Conservation (phyloP, 1,139 yeast genomes). For the Nadsonia commutata region DNA sequence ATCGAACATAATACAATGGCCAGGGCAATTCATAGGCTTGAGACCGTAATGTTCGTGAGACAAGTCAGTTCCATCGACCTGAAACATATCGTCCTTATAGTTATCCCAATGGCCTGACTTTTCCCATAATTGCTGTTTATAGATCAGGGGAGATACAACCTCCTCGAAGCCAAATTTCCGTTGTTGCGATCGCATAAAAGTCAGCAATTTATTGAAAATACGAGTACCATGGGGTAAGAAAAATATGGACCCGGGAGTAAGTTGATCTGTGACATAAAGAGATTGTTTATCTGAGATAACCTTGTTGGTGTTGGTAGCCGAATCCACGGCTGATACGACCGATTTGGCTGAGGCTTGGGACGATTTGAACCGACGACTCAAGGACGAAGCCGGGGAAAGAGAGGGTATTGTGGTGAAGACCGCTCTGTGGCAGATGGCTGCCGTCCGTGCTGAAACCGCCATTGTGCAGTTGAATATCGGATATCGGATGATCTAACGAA, state of each 20-base stretch:
- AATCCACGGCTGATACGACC: neutral
- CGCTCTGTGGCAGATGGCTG: neutral
- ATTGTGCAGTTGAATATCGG: too few relatives aligned
- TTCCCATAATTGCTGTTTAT: constrained; percentile 75
- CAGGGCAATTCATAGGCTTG: constrained; percentile 98
- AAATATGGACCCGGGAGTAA: constrained; percentile 80
- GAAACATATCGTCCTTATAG: constrained; percentile 88
- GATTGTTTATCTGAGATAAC: constrained; percentile 4
- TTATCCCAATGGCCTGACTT: constrained; percentile 94
- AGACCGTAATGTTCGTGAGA: constrained; percentile 54
- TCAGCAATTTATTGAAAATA: constrained; percentile 61
- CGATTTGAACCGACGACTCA: neutral
- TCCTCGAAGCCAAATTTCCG: constrained; percentile 76
- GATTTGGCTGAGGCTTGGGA: neutral
- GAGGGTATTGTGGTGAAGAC: neutral
- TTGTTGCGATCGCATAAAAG: constrained; percentile 77
- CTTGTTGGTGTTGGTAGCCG: neutral
- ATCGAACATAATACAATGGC: constrained; percentile 81
- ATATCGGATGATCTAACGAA: too few relatives aligned
- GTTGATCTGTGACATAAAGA: constrained; percentile 58
- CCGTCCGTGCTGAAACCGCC: neutral
- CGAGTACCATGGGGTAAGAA: constrained; percentile 87
- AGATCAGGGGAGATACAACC: constrained; percentile 85
- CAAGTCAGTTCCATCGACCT: constrained; percentile 33
- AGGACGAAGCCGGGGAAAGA: neutral